phyloP scores from a whole-genome alignment of 441 rosid genomes.

The Breynia disticha region DNA sequence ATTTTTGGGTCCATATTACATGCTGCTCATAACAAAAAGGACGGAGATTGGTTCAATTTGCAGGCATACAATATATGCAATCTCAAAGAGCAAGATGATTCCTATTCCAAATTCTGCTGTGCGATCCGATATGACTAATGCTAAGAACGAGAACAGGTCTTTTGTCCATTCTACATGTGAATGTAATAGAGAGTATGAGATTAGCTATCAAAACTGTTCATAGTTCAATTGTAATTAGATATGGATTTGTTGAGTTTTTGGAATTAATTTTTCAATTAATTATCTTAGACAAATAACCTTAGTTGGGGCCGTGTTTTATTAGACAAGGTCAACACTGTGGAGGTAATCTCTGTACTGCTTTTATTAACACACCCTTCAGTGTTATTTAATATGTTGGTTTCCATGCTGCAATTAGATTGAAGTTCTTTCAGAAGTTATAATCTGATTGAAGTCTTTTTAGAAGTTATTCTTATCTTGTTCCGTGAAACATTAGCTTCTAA shows the following conservation, averaged over 20 bases:
- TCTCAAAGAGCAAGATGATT: constrained; percentile 68
- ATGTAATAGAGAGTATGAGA: constrained; percentile 30
- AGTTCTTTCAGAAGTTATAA: constrained; percentile 17
- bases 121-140: constrained; percentile 35
- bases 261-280: constrained; percentile 21
- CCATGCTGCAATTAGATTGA: constrained; percentile 17
- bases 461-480: constrained; percentile 6
- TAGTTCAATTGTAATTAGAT: constrained; percentile 46
- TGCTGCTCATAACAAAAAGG: constrained; percentile 83
- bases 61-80: constrained; percentile 71
- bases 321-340: constrained; percentile 31
- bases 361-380: constrained; percentile 23
- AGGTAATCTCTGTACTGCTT: constrained; percentile 34
- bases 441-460: no score
- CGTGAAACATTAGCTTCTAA: neutral
- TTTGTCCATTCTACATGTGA: constrained; percentile 27
- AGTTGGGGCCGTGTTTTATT: constrained; percentile 30
- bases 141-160: constrained; percentile 79
- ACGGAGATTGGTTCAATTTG: constrained; percentile 80
- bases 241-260: constrained; percentile 19
- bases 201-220: constrained; percentile 19
- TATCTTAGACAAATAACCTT: constrained; percentile 19
- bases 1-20: constrained; percentile 96
- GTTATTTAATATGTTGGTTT: constrained; percentile 16
- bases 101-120: constrained; percentile 56